Conservation (phyloP, 495 filamentous ascomycete genomes). For the Cercophora newfieldiana region DNA sequence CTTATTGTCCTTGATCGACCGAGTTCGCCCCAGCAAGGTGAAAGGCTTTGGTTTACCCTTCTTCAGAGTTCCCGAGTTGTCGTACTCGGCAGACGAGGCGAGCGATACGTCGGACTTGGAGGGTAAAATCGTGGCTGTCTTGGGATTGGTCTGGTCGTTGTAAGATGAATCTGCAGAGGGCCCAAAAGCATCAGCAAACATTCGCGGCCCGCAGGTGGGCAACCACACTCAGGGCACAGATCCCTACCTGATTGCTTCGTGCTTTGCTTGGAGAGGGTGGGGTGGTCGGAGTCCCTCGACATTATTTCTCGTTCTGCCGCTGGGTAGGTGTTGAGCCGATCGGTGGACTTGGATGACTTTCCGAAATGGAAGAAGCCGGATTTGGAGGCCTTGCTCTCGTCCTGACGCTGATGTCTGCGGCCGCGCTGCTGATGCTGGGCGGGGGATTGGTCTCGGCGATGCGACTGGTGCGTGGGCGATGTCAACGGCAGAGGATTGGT, state of each 20-base stretch:
- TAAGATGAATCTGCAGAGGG: constrained; percentile 41
- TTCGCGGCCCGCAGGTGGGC: constrained; percentile 3
- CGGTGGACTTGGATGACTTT: constrained; percentile 41
- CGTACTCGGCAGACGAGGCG: constrained; percentile 41
- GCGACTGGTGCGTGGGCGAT: constrained; percentile 24
- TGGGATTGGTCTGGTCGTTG: constrained; percentile 39
- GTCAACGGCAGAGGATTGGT: constrained; percentile 19
- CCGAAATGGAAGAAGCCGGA: constrained; percentile 47
- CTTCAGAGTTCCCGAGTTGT: constrained; percentile 35
- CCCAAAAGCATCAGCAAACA: constrained; percentile 18
- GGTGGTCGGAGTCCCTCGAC: constrained; percentile 45
- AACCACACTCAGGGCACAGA: constrained; percentile 1
- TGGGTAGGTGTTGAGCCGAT: constrained; percentile 39
- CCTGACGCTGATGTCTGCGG: constrained; percentile 32
- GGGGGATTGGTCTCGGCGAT: constrained; percentile 18
- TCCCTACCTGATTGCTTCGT: constrained; percentile 49
- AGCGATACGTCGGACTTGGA: constrained; percentile 49
- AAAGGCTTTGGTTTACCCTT: constrained; percentile 57
- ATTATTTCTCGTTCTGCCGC: constrained; percentile 44
- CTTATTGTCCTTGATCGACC: constrained; percentile 61
- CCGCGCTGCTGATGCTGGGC: constrained; percentile 23
- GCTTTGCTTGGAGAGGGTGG: constrained; percentile 42
- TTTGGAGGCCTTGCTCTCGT: constrained; percentile 39
- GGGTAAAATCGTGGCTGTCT: constrained; percentile 34
- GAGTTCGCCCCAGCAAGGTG: constrained; percentile 63